These are phyloP conservation scores for Gentiana straminea DNA, from an alignment of 257 asterid species.

Conservation along the genomic window DNA sequence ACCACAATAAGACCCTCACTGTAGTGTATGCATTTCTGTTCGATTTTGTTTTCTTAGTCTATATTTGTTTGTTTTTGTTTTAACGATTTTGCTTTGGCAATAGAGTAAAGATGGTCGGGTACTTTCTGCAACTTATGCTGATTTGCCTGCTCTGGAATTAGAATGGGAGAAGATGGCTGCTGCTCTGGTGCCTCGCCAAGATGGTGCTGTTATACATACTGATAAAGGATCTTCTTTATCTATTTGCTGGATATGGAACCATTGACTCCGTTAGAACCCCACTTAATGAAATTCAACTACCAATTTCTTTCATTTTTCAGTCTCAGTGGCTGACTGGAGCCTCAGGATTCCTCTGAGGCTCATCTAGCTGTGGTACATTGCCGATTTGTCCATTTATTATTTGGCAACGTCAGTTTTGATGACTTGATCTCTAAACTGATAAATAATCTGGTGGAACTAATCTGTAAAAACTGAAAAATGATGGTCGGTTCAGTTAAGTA, in stretches of 20 bases:
- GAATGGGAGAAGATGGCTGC: constrained; percentile 84
- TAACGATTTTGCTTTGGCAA: background rate
- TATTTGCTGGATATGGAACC: constrained; percentile 97
- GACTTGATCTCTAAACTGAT: no score
- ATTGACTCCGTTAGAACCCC: constrained; percentile 48
- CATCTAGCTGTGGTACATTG: background rate
- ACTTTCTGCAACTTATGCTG: constrained; percentile 81
- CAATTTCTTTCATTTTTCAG: background rate
- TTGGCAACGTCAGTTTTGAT: no score
- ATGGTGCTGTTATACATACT: constrained; percentile 74
- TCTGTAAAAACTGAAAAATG: no score
- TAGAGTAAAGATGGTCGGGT: constrained; percentile 24
- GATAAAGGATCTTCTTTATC: constrained; percentile 68
- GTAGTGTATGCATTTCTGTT: background rate
- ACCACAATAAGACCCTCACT: constrained; percentile 2
- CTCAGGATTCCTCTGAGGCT: background rate
- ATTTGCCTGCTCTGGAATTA: constrained; percentile 69
- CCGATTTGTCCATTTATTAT: background rate
- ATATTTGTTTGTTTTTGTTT: background rate
- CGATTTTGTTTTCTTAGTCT: background rate
- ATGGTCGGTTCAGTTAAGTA: no score
- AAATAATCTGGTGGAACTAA: no score
- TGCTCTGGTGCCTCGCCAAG: constrained; percentile 95
- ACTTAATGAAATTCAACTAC: background rate
- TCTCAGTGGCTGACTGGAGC: background rate